Evolutionary conservation across 257 asterid genomes (phyloP).

Genomic region (Forsythia viridissima): DNA sequence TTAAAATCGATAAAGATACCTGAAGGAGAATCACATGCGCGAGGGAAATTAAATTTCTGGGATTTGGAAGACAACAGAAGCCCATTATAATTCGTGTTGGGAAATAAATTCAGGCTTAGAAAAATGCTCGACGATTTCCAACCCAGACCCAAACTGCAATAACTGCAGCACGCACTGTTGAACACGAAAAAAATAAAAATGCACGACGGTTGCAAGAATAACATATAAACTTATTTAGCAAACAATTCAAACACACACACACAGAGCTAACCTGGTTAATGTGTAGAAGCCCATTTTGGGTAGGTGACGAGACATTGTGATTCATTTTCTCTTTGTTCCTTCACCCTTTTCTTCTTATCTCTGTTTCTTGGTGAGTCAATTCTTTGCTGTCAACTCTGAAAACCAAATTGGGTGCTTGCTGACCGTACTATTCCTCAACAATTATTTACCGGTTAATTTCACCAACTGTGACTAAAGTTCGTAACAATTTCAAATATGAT

Average conservation of each 20-base stretch:
- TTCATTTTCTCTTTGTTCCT: slow-evolving; percentile 14
- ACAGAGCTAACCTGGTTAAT: slow-evolving; percentile 37
- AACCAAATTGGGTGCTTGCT: too few species aligned
- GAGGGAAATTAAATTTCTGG: slow-evolving; percentile 34
- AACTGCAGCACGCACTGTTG: slow-evolving; percentile 40
- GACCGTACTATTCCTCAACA: too few species aligned
- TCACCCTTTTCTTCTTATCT: slow-evolving; percentile 25
- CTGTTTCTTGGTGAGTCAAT: not conserved
- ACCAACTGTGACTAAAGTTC: too few species aligned
- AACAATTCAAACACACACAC: not conserved
- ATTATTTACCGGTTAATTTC: not conserved
- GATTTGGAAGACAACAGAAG: slow-evolving; percentile 30
- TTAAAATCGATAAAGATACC: slow-evolving; percentile 34
- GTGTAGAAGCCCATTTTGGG: slow-evolving; percentile 51
- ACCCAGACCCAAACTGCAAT: slow-evolving; percentile 35
- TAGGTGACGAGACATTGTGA: not conserved
- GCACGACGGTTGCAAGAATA: slow-evolving; percentile 4
- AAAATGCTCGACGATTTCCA: slow-evolving; percentile 60
- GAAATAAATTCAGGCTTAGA: slow-evolving; percentile 32
- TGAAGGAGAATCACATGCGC: slow-evolving; percentile 50
- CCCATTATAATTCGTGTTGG: slow-evolving; percentile 29
- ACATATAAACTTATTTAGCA: not conserved
- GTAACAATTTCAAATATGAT: too few species aligned
- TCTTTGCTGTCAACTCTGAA: too few species aligned
- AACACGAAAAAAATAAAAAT: not conserved